These are phyloP conservation scores for Cyberlindnera amylophila DNA, from an alignment of 805 yeast species.

Conservation along the genomic window DNA sequence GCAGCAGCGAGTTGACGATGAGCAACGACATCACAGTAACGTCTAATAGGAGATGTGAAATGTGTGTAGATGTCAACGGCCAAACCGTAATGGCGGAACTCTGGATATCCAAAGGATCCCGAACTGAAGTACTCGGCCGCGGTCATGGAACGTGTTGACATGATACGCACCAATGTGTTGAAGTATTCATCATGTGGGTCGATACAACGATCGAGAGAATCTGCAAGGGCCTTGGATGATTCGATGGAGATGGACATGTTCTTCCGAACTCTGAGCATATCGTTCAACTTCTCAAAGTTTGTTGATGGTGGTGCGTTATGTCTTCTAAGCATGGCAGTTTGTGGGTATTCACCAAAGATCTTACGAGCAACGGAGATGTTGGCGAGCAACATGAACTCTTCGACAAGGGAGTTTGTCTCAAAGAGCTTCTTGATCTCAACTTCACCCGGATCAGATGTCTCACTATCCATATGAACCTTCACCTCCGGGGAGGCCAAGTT, in stretches of 20 bases:
- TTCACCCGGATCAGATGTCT: conserved; percentile 93
- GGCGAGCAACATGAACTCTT: conserved; percentile 97
- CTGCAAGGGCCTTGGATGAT: conserved; percentile 87
- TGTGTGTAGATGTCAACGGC: conserved; percentile 98
- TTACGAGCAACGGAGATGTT: conserved; percentile 93
- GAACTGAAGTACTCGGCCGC: conserved; percentile 97
- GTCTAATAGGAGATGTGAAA: conserved; percentile 96
- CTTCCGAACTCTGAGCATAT: conserved; percentile 80
- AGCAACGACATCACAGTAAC: conserved; percentile 96
- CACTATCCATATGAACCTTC: conserved; percentile 94
- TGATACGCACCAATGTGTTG: conserved; percentile 87
- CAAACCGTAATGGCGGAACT: conserved; percentile 92
- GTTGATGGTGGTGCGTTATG: conserved; percentile 97
- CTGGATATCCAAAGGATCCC: conserved; percentile 85
- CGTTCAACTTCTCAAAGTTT: conserved; percentile 84
- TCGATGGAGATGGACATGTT: conserved; percentile 73
- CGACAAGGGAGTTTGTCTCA: conserved; percentile 94
- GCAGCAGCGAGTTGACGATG: conserved; percentile 99
- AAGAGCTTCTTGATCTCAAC: conserved; percentile 85
- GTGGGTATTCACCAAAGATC: conserved; percentile 91
- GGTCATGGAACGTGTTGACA: conserved; percentile 99
- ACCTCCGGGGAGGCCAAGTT: conserved; percentile 98
- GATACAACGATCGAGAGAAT: conserved; percentile 82
- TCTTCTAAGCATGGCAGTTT: conserved; percentile 96
- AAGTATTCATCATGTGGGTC: conserved; percentile 85